Percentiles rank a stretch among this genome's conserved stretches.
phyloP scores from a whole-genome alignment of 345 rosid species.

The Erodium maritimum region DNA sequence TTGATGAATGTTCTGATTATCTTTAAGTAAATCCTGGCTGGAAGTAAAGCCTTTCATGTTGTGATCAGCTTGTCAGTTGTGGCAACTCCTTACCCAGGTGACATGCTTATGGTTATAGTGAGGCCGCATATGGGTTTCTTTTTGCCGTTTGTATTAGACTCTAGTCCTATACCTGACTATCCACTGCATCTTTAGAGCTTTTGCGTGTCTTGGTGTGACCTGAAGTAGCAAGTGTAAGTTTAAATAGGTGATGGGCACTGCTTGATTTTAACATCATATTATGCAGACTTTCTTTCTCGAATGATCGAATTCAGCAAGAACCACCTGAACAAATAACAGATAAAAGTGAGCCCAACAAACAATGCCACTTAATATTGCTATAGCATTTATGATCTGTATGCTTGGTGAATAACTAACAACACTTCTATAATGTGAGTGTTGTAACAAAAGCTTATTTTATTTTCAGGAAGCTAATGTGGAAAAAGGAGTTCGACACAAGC shows the following conservation, averaged over 20 bases:
- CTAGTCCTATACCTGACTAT: background rate
- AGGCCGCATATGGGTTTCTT: background rate
- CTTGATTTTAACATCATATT: background rate
- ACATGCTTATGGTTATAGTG: background rate
- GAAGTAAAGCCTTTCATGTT: no score
- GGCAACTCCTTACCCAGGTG: background rate
- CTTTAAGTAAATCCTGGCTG: no score
- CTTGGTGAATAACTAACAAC: background rate
- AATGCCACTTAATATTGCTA: background rate
- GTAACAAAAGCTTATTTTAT: background rate
- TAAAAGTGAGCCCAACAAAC: background rate
- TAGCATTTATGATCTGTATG: no score
- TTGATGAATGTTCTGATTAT: no score
- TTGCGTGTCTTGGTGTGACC: background rate
- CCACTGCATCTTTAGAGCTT: background rate
- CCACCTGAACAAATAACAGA: background rate
- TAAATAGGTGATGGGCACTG: background rate
- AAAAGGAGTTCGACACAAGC: conserved; percentile 61
- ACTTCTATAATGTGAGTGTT: background rate
- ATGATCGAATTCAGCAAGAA: background rate
- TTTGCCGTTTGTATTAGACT: background rate
- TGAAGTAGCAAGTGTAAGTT: no score
- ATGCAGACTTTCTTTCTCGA: background rate
- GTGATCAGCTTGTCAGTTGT: background rate
- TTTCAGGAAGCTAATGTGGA: conserved; percentile 74